Base-by-base conservation (phyloP, 257 asterid species). In the Solanum sitiens region DNA sequence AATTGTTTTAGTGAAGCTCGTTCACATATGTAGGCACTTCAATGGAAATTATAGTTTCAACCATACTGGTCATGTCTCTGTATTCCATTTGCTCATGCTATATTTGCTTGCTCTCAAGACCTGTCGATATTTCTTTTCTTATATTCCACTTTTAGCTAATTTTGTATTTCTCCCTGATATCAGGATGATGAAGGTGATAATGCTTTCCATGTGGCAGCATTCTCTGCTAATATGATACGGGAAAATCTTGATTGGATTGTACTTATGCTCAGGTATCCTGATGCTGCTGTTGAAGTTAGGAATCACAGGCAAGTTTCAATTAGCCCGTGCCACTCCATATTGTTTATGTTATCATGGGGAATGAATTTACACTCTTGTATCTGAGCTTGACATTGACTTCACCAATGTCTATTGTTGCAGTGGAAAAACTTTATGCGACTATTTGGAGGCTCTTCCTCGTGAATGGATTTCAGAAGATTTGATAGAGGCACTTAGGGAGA, bases 171-270 rank as follows among this genome's bases (percentile, higher is more conserved):
- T 88, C 56, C 18, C 79, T 88, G 71, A 89, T 89, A 61, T 92
- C 97, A 97, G 99, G 99, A 96, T 90, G 98, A 96, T 91, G 99
- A 97, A 85, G 99, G 99, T 76, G 98, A 96, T 93, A 97, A 96
- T 89, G 99, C 99, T 88, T 97, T 94, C 90, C 99, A 97, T 90
- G 95, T 95, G 92, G 99, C 99, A 85, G 98, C 99, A 89, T 98
- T 94, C 88, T 94, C 98, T 39, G 98, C 99, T 85, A 97, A 93
- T 92, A 95, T 97, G 99, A 95, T 97, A 88, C 95, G 99, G 44
- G 99, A 97, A 91, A 97, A 96, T 90, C 93, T 97, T 89, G 94
- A 94, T 74, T 97, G 99, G 99, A 92, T 97, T 87, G 90, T 91
- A 77, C 86, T 94, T 83, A 96, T 97, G 99, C 98, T 97, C 90